These are phyloP conservation scores for Ophiostoma ulmi DNA, from an alignment of 2,329 filamentous ascomycete species.

Conservation along the genomic window DNA sequence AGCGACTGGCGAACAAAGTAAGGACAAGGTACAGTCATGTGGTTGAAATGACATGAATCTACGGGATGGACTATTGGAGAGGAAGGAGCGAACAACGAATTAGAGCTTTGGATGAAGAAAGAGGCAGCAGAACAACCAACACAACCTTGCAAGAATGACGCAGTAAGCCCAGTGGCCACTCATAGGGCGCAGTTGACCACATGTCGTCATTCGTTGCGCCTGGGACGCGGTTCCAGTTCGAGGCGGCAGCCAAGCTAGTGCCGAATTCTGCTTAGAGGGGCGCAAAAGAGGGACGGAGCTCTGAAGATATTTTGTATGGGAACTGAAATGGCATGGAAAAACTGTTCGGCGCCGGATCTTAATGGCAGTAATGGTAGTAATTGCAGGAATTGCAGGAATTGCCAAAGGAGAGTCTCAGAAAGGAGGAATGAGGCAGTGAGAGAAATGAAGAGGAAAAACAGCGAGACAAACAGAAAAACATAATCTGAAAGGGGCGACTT, in stretches of 20 bases:
- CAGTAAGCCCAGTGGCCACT: slow-evolving; percentile 22
- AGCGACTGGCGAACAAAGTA: neutral
- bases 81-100: neutral
- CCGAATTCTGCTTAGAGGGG: slow-evolving; percentile 8
- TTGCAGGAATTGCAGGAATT: neutral
- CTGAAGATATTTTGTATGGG: slow-evolving; percentile 11
- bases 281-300: neutral
- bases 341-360: neutral
- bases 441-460: neutral
- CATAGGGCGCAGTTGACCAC: slow-evolving; percentile 23
- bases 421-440: neutral
- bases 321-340: neutral
- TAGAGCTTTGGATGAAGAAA: neutral
- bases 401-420: neutral
- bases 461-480: neutral
- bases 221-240: slow-evolving; percentile 14
- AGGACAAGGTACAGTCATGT: neutral
- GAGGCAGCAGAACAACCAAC: neutral
- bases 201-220: slow-evolving; percentile 28
- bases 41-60: neutral
- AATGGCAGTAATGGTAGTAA: neutral
- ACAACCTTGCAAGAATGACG: neutral
- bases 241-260: slow-evolving; percentile 10
- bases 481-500: neutral
- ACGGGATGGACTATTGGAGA: neutral